Conservation (phyloP, 1,284 basidiomycete species). For the Cystobasidium slooffiae region DNA sequence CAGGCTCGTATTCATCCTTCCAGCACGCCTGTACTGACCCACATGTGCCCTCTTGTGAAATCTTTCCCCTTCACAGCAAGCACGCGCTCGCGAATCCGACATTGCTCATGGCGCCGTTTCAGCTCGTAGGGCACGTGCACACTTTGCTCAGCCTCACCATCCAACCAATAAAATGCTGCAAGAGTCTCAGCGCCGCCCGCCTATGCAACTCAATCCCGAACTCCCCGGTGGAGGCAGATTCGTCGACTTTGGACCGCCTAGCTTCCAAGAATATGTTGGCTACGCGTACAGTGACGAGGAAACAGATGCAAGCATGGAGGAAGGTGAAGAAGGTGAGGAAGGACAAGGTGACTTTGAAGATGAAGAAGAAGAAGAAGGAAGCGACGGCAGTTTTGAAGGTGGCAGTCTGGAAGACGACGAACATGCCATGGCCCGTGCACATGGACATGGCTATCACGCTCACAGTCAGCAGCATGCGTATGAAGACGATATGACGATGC, state of each 20-base stretch:
- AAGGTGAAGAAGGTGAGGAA: slow-evolving; percentile 45
- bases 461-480: neutral
- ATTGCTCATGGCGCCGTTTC: slow-evolving; percentile 53
- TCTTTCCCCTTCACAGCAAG: slow-evolving; percentile 47
- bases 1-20: too few relatives aligned
- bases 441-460: neutral
- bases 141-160: slow-evolving; percentile 50
- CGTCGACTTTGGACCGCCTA: slow-evolving; percentile 61
- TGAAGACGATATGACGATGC: neutral
- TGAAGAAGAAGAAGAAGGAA: slow-evolving; percentile 48
- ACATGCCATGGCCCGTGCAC: neutral
- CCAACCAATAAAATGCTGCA: slow-evolving; percentile 50
- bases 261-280: slow-evolving; percentile 60
- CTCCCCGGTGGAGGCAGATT: slow-evolving; percentile 30
- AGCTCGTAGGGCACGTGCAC: slow-evolving; percentile 47
- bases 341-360: slow-evolving; percentile 47
- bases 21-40: slow-evolving; percentile 35
- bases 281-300: slow-evolving; percentile 51
- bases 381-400: slow-evolving; percentile 49
- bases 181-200: neutral
- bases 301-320: slow-evolving; percentile 46
- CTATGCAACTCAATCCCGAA: slow-evolving; percentile 29
- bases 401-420: slow-evolving; percentile 47
- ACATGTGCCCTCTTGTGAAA: slow-evolving; percentile 44
- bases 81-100: slow-evolving; percentile 49